Percentiles rank a stretch among this genome's conserved stretches.
These are phyloP conservation scores for Podila epicladia DNA, from an alignment of 192 early-diverging fungal genomes.

Conservation along the genomic window DNA sequence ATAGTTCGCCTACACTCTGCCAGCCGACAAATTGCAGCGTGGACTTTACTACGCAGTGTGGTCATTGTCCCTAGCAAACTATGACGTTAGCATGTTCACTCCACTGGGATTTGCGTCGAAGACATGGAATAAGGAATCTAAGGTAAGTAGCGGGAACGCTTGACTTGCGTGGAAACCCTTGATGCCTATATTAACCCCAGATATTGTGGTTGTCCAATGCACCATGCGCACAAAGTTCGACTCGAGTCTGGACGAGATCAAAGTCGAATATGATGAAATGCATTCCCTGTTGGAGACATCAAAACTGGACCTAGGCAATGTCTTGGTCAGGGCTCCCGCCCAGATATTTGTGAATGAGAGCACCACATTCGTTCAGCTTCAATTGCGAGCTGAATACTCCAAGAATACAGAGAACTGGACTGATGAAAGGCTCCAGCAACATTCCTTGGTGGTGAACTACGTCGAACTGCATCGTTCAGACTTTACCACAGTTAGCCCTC, in stretches of 20 bases:
- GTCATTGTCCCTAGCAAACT: not conserved
- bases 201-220: no score
- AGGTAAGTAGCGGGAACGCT: no score
- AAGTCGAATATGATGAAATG: not conserved
- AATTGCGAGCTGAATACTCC: not conserved
- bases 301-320: not conserved
- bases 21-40: not conserved
- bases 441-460: not conserved
- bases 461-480: not conserved
- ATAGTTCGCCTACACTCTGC: not conserved
- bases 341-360: not conserved
- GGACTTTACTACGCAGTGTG: not conserved
- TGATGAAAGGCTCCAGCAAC: not conserved
- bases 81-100: not conserved
- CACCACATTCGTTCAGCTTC: not conserved
- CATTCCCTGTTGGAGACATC: not conserved
- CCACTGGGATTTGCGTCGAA: not conserved
- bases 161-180: no score
- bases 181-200: no score
- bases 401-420: not conserved
- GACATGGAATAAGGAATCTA: no score
- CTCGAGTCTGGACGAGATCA: not conserved
- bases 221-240: no score
- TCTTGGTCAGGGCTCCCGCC: not conserved
- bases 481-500: rapidly evolving